Evolutionary conservation across 805 yeast genomes (phyloP).

Genomic region (Isabelozyma heimii): DNA sequence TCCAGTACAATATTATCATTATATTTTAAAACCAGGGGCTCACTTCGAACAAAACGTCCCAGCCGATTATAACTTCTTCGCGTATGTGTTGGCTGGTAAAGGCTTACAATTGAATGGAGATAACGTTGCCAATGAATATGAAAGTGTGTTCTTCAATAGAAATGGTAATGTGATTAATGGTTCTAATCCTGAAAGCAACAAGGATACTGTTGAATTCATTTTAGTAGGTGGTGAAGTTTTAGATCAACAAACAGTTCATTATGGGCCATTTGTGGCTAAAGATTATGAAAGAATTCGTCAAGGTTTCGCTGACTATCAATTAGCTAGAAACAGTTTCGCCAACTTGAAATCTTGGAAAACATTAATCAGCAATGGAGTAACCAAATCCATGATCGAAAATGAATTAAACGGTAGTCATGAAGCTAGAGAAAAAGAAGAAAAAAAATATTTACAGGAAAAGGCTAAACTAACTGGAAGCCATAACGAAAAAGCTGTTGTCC

Average conservation of each 20-base stretch:
- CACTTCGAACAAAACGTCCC: constrained; percentile 59
- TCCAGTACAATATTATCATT: constrained; percentile 74
- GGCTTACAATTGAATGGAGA: constrained; percentile 44
- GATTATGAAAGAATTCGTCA: constrained; percentile 61
- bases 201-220: constrained; percentile 56
- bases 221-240: constrained; percentile 74
- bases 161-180: constrained; percentile 68
- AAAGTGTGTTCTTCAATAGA: constrained; percentile 61
- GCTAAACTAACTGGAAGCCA: not conserved
- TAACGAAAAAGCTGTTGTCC: not conserved
- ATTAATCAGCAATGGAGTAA: constrained; percentile 42
- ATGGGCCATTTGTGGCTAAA: constrained; percentile 89
- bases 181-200: constrained; percentile 17
- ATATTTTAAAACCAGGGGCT: constrained; percentile 63
- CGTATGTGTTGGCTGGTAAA: constrained; percentile 65
- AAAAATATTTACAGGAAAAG: constrained; percentile 7
- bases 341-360: constrained; percentile 60
- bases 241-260: constrained; percentile 76
- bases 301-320: constrained; percentile 72
- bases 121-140: constrained; percentile 41
- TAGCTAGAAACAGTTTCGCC: constrained; percentile 67
- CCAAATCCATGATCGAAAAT: constrained; percentile 39
- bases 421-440: constrained; percentile 21
- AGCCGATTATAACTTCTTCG: constrained; percentile 60
- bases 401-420: constrained; percentile 33